Base-by-base conservation (phyloP, 2,329 filamentous ascomycete genomes). In the Torrubiella hemipterigena region DNA sequence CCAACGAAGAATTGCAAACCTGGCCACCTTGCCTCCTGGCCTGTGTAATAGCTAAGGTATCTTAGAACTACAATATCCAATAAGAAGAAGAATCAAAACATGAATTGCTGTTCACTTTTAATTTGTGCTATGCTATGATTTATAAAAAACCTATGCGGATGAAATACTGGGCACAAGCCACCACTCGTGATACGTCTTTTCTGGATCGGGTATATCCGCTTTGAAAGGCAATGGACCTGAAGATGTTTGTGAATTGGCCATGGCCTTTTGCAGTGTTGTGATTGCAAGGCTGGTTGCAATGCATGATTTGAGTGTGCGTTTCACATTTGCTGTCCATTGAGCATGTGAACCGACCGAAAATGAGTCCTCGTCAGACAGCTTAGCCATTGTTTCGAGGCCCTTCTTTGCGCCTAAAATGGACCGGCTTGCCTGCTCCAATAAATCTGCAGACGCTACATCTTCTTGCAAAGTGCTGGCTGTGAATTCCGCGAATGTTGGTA, bases 211-310 rank as follows among this genome's bases (percentile, higher is more conserved):
- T 29, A 77, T 58, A 45, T 71, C 64, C 16, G 61, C 62, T 43
- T 54, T 64, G 15, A 75, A 30, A 65, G 27, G 27, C 49, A 39
- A 20, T 38, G 40, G 5, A 38, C 42, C 32, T 41, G 42, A 36
- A 31, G 44, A 30, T 38, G 46, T 35, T 47, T 52, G 13, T 59
- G 55, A 5, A 5, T 24, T 14, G 9, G 29, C 16, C 7, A 78
- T 43, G 3, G 65, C 67, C 49, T 74, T 79, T 44, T 67, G 69
- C 29, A 81, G 51, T 2, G 62, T 63, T 16, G 66, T 65, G 26
- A 83, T 66, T 1, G 76, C 72, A 39, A 86, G 68, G 6, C 73
- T 73, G 1, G 77, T 65, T 7, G 73, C 74, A 38, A 87, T 85
- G 41, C 75, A 79, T n/a, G 79, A 73, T 45, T 74, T 75, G 44